Evolutionary conservation across 768 basidiomycete species (phyloP).

Genomic region (Boletus tylopilopsis): DNA sequence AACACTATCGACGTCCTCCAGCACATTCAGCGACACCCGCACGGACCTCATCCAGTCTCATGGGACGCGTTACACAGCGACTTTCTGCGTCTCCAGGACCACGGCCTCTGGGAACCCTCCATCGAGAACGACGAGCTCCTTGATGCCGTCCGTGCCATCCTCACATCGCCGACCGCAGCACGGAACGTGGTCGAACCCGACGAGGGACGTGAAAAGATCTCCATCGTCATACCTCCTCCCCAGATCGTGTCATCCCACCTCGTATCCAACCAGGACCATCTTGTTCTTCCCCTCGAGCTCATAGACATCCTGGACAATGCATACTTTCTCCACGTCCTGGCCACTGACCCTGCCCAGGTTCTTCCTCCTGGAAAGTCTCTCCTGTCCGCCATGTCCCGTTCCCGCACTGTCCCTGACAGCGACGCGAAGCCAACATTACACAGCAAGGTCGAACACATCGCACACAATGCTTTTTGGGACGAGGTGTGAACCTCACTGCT

Average conservation of each 20-base stretch:
- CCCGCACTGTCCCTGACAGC: slow-evolving; percentile 15
- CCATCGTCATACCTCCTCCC: slow-evolving; percentile 16
- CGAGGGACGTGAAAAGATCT: slow-evolving; percentile 3
- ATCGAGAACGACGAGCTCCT: slow-evolving; percentile 27
- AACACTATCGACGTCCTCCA: slow-evolving; percentile 18
- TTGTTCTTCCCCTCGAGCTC: slow-evolving; percentile 51
- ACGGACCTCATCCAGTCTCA: slow-evolving; percentile 14
- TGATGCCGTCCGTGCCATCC: slow-evolving; percentile 18
- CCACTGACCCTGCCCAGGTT: slow-evolving; percentile 54
- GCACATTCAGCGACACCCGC: slow-evolving; percentile 22
- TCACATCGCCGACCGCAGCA: slow-evolving; percentile 8
- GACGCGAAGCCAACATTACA: slow-evolving; percentile 36
- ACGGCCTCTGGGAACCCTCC: slow-evolving; percentile 24
- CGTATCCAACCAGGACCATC: slow-evolving; percentile 20
- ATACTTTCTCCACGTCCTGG: slow-evolving; percentile 66
- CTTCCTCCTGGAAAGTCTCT: slow-evolving; percentile 74
- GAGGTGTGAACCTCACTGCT: slow-evolving; percentile 44
- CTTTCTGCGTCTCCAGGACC: slow-evolving; percentile 22
- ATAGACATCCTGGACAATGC: slow-evolving; percentile 53
- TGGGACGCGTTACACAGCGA: slow-evolving; percentile 22
- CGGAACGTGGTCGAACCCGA: not conserved
- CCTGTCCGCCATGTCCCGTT: slow-evolving; percentile 52
- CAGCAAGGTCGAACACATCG: slow-evolving; percentile 43
- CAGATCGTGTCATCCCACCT: slow-evolving; percentile 14
- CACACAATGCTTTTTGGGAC: slow-evolving; percentile 71